Evolutionary conservation across 208 protist species (phyloP).

Genomic region (Entamoeba invadens): DNA sequence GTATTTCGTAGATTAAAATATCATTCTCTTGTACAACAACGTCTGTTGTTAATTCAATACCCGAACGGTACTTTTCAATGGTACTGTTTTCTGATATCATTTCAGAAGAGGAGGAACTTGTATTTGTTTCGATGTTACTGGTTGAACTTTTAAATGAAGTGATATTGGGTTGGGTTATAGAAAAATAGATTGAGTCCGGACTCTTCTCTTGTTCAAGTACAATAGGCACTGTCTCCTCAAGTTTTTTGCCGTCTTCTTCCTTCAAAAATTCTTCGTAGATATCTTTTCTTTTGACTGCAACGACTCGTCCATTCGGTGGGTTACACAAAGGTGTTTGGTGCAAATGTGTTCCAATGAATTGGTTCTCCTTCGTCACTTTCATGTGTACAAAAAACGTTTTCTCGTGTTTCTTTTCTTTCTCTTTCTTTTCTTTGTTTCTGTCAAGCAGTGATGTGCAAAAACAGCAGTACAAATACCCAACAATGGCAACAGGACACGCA

Average conservation of each 20-base stretch:
- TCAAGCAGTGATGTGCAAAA: background rate
- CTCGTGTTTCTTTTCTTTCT: background rate
- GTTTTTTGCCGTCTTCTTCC: too few relatives aligned
- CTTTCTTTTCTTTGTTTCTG: background rate
- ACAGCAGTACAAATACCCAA: background rate
- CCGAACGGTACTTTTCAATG: too few relatives aligned
- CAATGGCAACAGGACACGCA: background rate
- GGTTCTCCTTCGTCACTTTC: background rate
- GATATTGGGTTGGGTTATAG: background rate
- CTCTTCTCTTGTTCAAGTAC: background rate
- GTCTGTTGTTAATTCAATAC: background rate
- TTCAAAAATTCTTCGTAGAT: background rate
- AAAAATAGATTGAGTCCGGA: background rate
- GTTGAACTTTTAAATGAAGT: background rate
- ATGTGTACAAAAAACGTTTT: background rate
- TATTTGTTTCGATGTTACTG: background rate
- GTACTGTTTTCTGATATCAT: too few relatives aligned
- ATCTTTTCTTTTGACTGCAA: background rate
- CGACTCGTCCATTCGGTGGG: background rate
- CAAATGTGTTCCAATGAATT: background rate
- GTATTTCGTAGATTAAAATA: background rate
- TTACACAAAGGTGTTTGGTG: background rate
- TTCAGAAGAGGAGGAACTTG: background rate
- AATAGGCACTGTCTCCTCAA: background rate
- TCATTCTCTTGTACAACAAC: background rate